Evolutionary conservation across 2,329 filamentous ascomycete genomes (phyloP).

Genomic region (Chalara sp.): DNA sequence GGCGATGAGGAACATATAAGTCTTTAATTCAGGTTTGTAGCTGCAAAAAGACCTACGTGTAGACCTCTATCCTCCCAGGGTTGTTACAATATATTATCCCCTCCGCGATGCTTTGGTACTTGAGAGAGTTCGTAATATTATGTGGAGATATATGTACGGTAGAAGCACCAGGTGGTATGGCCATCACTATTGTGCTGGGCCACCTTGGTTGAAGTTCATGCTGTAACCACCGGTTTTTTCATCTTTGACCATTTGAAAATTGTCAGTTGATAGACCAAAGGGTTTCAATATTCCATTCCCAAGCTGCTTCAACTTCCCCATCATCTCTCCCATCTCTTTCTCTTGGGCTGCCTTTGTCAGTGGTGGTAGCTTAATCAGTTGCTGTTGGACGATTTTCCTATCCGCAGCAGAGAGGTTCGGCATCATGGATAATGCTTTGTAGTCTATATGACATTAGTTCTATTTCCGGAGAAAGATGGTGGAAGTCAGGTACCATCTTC

Average conservation of each 20-base stretch:
- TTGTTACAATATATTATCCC: too few species aligned
- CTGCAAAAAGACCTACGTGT: too few species aligned
- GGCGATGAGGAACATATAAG: too few species aligned
- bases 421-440: slow-evolving; percentile 57
- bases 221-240: slow-evolving; percentile 86
- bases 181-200: slow-evolving; percentile 4
- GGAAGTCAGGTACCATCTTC: slow-evolving; percentile 38
- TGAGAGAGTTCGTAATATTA: too few species aligned
- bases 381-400: slow-evolving; percentile 56
- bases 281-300: slow-evolving; percentile 89
- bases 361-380: slow-evolving; percentile 59
- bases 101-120: too few species aligned
- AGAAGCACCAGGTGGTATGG: neutral
- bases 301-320: slow-evolving; percentile 88
- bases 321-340: slow-evolving; percentile 90
- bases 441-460: slow-evolving; percentile 45
- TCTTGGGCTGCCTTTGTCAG: slow-evolving; percentile 74
- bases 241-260: slow-evolving; percentile 91
- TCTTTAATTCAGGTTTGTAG: too few species aligned
- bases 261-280: slow-evolving; percentile 89
- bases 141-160: too few species aligned
- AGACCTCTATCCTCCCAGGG: too few species aligned
- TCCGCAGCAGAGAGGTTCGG: slow-evolving; percentile 59
- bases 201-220: slow-evolving; percentile 64
- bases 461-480: neutral